Evolutionary conservation across 2,329 filamentous ascomycete genomes (phyloP), one percentile per base, ranked within the genome.

Genomic region (Aspergillus melleus): DNA sequence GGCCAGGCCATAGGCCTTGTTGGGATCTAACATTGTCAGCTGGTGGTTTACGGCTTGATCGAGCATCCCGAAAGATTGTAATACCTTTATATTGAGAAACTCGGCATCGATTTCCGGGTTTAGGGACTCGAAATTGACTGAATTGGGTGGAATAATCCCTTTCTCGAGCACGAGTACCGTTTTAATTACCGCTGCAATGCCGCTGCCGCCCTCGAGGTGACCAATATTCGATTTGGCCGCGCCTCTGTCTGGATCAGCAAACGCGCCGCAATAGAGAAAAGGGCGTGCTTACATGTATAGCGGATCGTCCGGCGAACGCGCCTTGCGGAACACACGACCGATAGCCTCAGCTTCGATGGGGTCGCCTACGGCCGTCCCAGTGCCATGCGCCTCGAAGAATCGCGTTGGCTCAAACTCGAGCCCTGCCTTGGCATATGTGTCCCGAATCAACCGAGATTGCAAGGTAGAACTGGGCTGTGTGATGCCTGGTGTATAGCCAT

Each of bases 111-210:
- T 74, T 5, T 65, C 67, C 0, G 71, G 64, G 49, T 80, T 81
- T 2, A 70, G 66, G 16, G 68, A 75, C 29, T 76, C 68, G 50
- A 80, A 81, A 49, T 79, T 75, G 52, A n/a, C 36, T 10, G 66
- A 67, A 61, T 78, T 80, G 2, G 79, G 78, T 14, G 76, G 70
- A 12, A 81, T 74, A 9, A 79, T 73, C 0, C 74, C 76, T 49
- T 75, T 76, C 61, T 81, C 78, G 2, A 82, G 61, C 65, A 79
- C 74, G 61, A 81, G 58, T 0, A 73, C 70, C 2, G 74, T 67
- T 58, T 81, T 81, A 57, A 81, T 79, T 1, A 79, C 56, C 0
- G 69, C 71, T 4, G 74, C 70, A 49, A 80, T 63, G 11, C 76
- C 77, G 57, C 71, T 74, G 6, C 72, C 75, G n/a, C 73, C 74